A percentile compares a stretch with the other conserved stretches of the same genome.
Evolutionary conservation across 805 yeast species (phyloP).

Genomic region (Candida sanyiensis): DNA sequence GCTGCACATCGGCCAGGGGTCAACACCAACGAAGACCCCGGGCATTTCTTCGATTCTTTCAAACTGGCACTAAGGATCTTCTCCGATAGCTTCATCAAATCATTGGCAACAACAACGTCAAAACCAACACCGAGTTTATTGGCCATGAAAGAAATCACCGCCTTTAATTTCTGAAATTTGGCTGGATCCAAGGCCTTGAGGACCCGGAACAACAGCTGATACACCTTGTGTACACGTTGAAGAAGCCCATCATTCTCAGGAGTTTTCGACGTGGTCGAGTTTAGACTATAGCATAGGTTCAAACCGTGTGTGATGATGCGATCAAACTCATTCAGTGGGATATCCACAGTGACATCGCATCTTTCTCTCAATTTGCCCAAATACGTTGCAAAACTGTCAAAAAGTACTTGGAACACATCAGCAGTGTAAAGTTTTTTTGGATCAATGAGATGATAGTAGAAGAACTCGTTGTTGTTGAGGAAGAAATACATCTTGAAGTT

Average conservation of each 20-base stretch:
- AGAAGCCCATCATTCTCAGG: not conserved
- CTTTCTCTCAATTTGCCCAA: not conserved
- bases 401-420: constrained; percentile 1
- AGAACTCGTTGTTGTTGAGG: constrained; percentile 3
- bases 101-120: not conserved
- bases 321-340: constrained; percentile 1
- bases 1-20: no score
- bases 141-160: not conserved
- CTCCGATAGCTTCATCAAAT: not conserved
- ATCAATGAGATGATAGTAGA: constrained; percentile 11
- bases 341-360: not conserved
- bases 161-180: not conserved
- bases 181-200: not conserved
- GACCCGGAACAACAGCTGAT: not conserved
- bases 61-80: not conserved
- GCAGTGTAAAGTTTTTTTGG: constrained; percentile 5
- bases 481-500: constrained; percentile 1
- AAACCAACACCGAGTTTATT: not conserved
- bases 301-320: constrained; percentile 4
- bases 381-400: not conserved
- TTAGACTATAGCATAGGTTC: constrained; percentile 5
- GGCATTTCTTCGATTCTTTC: not conserved
- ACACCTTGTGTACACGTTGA: not conserved
- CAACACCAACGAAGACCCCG: not conserved
- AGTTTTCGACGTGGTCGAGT: not conserved